Conservation (phyloP, 2,329 filamentous ascomycete genomes). For the Pseudogymnoascus verrucosus region DNA sequence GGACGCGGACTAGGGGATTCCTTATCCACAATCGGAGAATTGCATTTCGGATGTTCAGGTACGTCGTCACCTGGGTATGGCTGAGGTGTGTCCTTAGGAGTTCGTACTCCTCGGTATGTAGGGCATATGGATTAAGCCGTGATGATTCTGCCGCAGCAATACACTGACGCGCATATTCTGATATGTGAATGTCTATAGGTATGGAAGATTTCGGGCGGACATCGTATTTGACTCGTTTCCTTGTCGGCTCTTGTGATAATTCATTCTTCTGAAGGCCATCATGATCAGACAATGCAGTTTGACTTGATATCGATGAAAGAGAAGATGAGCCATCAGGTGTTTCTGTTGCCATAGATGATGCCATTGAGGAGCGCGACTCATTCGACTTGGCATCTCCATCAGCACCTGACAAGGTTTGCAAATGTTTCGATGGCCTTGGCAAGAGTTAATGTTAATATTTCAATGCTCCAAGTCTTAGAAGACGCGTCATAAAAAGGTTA, state of each 20-base stretch:
- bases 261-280: constrained; percentile 29
- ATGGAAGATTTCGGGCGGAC: constrained; percentile 76
- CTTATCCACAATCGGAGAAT: constrained; percentile 85
- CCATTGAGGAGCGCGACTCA: constrained; percentile 35
- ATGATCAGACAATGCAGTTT: constrained; percentile 52
- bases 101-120: constrained; percentile 78
- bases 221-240: constrained; percentile 40
- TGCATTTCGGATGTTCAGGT: constrained; percentile 91
- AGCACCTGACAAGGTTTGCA: constrained; percentile 4
- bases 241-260: constrained; percentile 23
- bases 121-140: constrained; percentile 76
- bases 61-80: constrained; percentile 83
- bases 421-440: constrained; percentile 5
- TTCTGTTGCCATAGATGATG: constrained; percentile 48
- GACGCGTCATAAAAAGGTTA: not conserved
- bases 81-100: constrained; percentile 76
- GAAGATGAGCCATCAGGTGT: constrained; percentile 39
- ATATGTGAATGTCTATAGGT: constrained; percentile 60
- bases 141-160: constrained; percentile 84
- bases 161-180: constrained; percentile 85
- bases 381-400: constrained; percentile 22
- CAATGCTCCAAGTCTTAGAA: not conserved
- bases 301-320: constrained; percentile 50
- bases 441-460: not conserved
- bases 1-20: constrained; percentile 76